phyloP scores from a whole-genome alignment of 441 rosid genomes.

The Erodium trifolium region DNA sequence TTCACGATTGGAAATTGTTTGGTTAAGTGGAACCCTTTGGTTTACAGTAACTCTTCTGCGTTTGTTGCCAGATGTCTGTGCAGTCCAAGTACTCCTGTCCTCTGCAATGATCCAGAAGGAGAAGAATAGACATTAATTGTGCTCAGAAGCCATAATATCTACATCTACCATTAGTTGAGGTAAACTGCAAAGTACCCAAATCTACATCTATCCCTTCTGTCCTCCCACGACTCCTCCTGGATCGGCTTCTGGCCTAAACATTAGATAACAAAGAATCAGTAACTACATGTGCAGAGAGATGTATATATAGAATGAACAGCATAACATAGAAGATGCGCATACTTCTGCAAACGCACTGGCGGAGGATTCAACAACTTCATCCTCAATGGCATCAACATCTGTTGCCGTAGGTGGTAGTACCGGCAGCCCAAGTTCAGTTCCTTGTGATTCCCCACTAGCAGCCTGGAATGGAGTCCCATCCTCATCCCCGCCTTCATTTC shows the following conservation, averaged over 20 bases:
- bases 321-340: conserved; percentile 19
- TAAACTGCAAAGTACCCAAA: conserved; percentile 35
- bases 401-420: conserved; percentile 31
- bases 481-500: conserved; percentile 42
- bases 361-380: conserved; percentile 70
- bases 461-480: conserved; percentile 46
- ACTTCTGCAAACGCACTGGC: conserved; percentile 78
- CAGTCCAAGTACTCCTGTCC: conserved; percentile 33
- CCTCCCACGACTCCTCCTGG: conserved; percentile 35
- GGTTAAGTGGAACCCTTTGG: conserved; percentile 17
- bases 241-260: conserved; percentile 56
- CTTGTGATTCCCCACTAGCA: conserved; percentile 1
- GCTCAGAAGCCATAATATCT: conserved; percentile 11
- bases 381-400: conserved; percentile 72
- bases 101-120: conserved; percentile 16
- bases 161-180: not conserved
- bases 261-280: conserved; percentile 18
- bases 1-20: conserved; percentile 35
- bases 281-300: not conserved
- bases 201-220: conserved; percentile 42
- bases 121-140: conserved; percentile 6
- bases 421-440: conserved; percentile 27
- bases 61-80: conserved; percentile 31
- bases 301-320: conserved; percentile 12
- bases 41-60: conserved; percentile 32